Base-by-base conservation (phyloP, 2,329 filamentous ascomycete species). In the Leptographium flavum region DNA sequence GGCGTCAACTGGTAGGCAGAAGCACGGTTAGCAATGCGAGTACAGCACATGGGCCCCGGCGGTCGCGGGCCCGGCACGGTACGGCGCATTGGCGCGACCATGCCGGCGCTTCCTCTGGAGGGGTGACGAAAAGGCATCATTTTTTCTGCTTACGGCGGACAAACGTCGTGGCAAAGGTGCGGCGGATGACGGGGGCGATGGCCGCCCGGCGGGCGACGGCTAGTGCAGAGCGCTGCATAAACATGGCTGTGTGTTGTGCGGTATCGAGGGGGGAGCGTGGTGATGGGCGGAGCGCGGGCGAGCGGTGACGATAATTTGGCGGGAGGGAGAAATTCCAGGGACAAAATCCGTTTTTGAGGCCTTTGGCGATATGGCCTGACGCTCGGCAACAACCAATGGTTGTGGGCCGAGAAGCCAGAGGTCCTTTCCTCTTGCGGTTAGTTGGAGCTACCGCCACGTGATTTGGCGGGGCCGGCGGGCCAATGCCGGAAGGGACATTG, bases 111-210 rank as follows among this genome's bases (percentile, higher is more conserved):
- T 4, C 23, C 8, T 5, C n/a, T n/a, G n/a, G n/a, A n/a, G n/a
- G n/a, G n/a, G n/a, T n/a, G n/a, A n/a, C n/a, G n/a, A n/a, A n/a
- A n/a, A n/a, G n/a, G n/a, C n/a, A n/a, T n/a, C n/a, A n/a, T n/a
- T n/a, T n/a, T n/a, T n/a, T n/a, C n/a, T n/a, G n/a, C 69, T 64
- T 76, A 81, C 77, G 70, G 66, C 75, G 76, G 59, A 73, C 63
- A 54, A 76, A 63, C 51, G 75, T 73, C 60, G 69, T 77, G 54
- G 71, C 64, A 61, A 81, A 77, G 63, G 65, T 70, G 62, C 77
- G 76, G 57, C 70, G 69, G 59, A 71, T 63, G 52, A 65, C 63
- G 53, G 75, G 73, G 46, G 64, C 57, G 50, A 68, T 66, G 58
- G 70, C 69, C 49, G 69, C 76, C 51, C 77, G 74, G 62, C 77